phyloP scores from a whole-genome alignment of 2,329 filamentous ascomycete genomes.

The Thielaviopsis euricoi region DNA sequence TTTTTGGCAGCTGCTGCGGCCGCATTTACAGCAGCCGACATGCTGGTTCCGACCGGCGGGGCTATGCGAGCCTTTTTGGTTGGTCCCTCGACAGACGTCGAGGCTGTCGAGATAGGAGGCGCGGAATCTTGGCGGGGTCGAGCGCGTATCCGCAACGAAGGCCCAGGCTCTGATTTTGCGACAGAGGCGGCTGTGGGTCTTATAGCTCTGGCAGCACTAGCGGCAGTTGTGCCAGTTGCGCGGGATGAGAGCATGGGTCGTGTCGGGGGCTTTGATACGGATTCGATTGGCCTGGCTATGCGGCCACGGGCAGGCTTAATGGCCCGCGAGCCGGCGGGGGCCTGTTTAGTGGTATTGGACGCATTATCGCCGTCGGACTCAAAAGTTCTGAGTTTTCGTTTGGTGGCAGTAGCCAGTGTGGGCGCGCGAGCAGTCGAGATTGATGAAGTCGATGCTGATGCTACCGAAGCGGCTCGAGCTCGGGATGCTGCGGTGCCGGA shows the following conservation, averaged over 20 bases:
- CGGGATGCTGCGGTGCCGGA: conserved; percentile 33
- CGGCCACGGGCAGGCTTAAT: conserved; percentile 26
- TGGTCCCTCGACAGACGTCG: conserved; percentile 16
- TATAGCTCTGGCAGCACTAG: conserved; percentile 18
- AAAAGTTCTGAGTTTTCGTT: conserved; percentile 36
- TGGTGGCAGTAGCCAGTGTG: conserved; percentile 9
- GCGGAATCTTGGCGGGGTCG: background rate
- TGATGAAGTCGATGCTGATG: conserved; percentile 12
- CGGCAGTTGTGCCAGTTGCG: conserved; percentile 17
- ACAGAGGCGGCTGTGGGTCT: conserved; percentile 13
- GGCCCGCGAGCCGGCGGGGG: conserved; percentile 18
- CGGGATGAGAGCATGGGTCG: conserved; percentile 13
- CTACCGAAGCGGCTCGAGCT: conserved; percentile 27
- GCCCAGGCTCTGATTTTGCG: background rate
- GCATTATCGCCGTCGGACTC: conserved; percentile 34
- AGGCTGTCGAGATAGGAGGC: background rate
- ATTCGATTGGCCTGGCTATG: conserved; percentile 23
- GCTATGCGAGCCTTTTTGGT: conserved; percentile 26
- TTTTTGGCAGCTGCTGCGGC: conserved; percentile 34
- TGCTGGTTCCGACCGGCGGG: conserved; percentile 14
- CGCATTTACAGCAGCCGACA: conserved; percentile 11
- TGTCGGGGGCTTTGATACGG: conserved; percentile 14
- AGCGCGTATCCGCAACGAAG: background rate
- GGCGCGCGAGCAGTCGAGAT: background rate
- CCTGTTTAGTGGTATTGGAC: conserved; percentile 23